These are phyloP conservation scores for Ormosia semicastrata DNA, from an alignment of 306 rosid genomes.

Conservation along the genomic window DNA sequence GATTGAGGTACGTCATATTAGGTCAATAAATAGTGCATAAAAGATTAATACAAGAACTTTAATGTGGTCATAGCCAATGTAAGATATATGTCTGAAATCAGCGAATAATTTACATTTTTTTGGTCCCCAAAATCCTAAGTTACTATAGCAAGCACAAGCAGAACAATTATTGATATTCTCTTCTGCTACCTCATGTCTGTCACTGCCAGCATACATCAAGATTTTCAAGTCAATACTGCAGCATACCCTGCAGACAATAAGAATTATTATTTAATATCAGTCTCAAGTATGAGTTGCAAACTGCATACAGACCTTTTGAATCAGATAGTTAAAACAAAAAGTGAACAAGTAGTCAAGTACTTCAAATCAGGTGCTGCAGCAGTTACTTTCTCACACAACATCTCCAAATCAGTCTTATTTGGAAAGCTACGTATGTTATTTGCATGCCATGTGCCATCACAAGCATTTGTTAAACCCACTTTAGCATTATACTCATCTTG, in stretches of 20 bases:
- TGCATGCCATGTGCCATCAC: neutral
- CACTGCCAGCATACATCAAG: slow-evolving; percentile 1
- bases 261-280: neutral
- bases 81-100: neutral
- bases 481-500: neutral
- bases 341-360: neutral
- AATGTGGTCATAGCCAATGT: neutral
- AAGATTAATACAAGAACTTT: slow-evolving; percentile 25
- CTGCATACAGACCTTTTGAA: neutral
- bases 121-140: neutral
- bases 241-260: slow-evolving; percentile 53
- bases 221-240: slow-evolving; percentile 32
- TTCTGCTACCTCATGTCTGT: neutral
- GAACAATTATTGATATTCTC: slow-evolving; percentile 10
- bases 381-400: neutral
- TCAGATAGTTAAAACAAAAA: neutral
- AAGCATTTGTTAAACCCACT: neutral
- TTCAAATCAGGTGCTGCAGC: neutral
- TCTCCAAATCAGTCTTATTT: neutral
- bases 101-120: neutral
- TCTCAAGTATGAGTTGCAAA: neutral
- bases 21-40: neutral
- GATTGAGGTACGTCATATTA: neutral
- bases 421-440: neutral
- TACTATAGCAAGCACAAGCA: slow-evolving; percentile 8